A percentile compares a stretch with the other conserved stretches of the same genome.
These are phyloP conservation scores for Phoma sp. DNA, from an alignment of 2,329 filamentous ascomycete species.

Conservation along the genomic window DNA sequence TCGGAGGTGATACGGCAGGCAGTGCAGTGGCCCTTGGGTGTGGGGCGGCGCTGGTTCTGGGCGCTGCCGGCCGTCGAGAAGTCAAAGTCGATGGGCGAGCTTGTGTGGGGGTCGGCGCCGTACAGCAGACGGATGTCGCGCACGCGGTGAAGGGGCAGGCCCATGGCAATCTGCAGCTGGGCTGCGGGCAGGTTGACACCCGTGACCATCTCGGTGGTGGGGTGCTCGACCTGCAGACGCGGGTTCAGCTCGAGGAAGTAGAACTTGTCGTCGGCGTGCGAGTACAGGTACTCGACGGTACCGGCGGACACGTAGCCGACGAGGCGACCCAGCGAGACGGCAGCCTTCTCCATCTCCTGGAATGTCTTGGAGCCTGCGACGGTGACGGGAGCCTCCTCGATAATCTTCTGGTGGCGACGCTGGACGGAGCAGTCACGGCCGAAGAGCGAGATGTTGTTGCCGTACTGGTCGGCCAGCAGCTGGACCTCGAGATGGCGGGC, in stretches of 20 bases:
- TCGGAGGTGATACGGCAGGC: slow-evolving; percentile 99
- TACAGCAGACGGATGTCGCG: slow-evolving; percentile 96
- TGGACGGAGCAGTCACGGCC: slow-evolving; percentile 99
- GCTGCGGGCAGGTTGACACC: slow-evolving; percentile 97
- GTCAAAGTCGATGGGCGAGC: slow-evolving; percentile 92
- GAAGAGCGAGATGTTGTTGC: slow-evolving; percentile 99
- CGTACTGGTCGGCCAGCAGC: slow-evolving; percentile 96
- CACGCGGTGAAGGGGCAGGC: slow-evolving; percentile 92
- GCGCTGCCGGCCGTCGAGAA: slow-evolving; percentile 87
- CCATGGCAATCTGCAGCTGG: slow-evolving; percentile 98
- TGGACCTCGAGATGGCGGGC: slow-evolving; percentile 97
- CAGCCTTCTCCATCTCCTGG: slow-evolving; percentile 94
- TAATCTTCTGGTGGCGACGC: slow-evolving; percentile 98
- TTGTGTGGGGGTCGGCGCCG: slow-evolving; percentile 87
- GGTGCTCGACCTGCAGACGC: slow-evolving; percentile 98
- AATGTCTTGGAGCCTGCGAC: slow-evolving; percentile 91
- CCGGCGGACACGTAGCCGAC: slow-evolving; percentile 98
- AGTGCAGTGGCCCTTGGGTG: slow-evolving; percentile 95
- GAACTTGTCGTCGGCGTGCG: slow-evolving; percentile 96
- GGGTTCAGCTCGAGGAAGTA: slow-evolving; percentile 99
- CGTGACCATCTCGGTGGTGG: slow-evolving; percentile 98
- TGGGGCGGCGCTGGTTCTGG: slow-evolving; percentile 85
- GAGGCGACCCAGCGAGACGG: slow-evolving; percentile 88
- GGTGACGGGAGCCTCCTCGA: slow-evolving; percentile 97
- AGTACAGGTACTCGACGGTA: slow-evolving; percentile 99